These are phyloP conservation scores for Scheffersomyces cryptocercus DNA, from an alignment of 1,139 yeast genomes.

Conservation along the genomic window DNA sequence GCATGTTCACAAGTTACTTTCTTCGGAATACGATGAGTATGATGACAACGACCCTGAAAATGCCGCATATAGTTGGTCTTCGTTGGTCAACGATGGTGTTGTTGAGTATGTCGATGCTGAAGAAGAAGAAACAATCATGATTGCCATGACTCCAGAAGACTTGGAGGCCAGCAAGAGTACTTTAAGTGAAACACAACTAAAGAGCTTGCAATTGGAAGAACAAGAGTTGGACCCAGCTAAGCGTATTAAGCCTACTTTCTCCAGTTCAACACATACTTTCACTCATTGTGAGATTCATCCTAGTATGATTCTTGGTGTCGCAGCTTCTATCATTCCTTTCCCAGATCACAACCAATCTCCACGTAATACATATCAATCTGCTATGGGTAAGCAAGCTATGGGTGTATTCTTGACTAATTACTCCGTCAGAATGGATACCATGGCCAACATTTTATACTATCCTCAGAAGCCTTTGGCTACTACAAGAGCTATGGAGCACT, in stretches of 20 bases:
- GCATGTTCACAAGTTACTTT: slow-evolving; percentile 70
- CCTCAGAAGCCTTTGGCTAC: slow-evolving; percentile 99
- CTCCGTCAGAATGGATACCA: slow-evolving; percentile 97
- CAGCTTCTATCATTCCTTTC: slow-evolving; percentile 98
- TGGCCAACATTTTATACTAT: slow-evolving; percentile 95
- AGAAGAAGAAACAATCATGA: slow-evolving; percentile 96
- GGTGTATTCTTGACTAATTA: slow-evolving; percentile 98
- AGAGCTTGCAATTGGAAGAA: slow-evolving; percentile 47
- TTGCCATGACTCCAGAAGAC: slow-evolving; percentile 99
- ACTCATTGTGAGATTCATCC: slow-evolving; percentile 99
- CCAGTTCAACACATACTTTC: slow-evolving; percentile 76
- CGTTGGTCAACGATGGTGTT: slow-evolving; percentile 79
- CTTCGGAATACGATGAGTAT: slow-evolving; percentile 61
- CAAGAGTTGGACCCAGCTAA: slow-evolving; percentile 73
- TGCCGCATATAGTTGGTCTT: slow-evolving; percentile 76
- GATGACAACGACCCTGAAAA: slow-evolving; percentile 59
- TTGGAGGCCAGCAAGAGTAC: slow-evolving; percentile 64
- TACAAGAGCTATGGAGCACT: slow-evolving; percentile 97
- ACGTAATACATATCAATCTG: slow-evolving; percentile 98
- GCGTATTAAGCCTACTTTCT: slow-evolving; percentile 74
- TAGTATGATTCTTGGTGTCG: slow-evolving; percentile 97
- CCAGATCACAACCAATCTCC: slow-evolving; percentile 99
- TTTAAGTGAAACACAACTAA: slow-evolving; percentile 48
- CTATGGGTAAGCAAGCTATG: slow-evolving; percentile 99
- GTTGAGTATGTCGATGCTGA: slow-evolving; percentile 96